Evolutionary conservation across 495 filamentous ascomycete genomes (phyloP).

Genomic region (Podospora didyma): DNA sequence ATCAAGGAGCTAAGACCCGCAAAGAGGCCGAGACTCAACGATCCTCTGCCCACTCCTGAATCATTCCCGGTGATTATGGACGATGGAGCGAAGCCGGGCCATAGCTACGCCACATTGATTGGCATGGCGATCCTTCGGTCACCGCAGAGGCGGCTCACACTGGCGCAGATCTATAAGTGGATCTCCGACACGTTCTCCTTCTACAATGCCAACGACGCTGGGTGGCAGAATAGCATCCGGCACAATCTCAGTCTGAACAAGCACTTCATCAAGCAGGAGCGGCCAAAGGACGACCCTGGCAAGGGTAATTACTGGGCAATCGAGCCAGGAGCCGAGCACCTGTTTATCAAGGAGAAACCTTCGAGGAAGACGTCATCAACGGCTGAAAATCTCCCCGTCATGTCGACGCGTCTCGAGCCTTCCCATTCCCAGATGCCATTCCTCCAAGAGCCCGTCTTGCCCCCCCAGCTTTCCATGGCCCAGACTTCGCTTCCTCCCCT

Average conservation of each 20-base stretch:
- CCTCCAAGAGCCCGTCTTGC: slow-evolving; percentile 25
- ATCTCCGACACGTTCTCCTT: slow-evolving; percentile 90
- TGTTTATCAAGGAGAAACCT: slow-evolving; percentile 83
- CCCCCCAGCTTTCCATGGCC: slow-evolving; percentile 21
- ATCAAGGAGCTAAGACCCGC: slow-evolving; percentile 61
- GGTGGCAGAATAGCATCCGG: slow-evolving; percentile 98
- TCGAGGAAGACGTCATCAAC: slow-evolving; percentile 43
- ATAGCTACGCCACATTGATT: slow-evolving; percentile 93
- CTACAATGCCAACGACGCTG: slow-evolving; percentile 76
- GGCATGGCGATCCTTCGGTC: slow-evolving; percentile 95
- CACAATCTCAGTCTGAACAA: slow-evolving; percentile 98
- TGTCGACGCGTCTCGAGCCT: slow-evolving; percentile 43
- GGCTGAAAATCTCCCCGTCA: slow-evolving; percentile 45
- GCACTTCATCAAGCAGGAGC: slow-evolving; percentile 91
- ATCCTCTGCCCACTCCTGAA: slow-evolving; percentile 62
- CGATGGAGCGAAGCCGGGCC: slow-evolving; percentile 81
- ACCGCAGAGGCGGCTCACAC: slow-evolving; percentile 74
- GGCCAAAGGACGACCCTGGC: slow-evolving; percentile 94
- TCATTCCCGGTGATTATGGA: slow-evolving; percentile 79
- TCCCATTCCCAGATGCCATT: slow-evolving; percentile 23
- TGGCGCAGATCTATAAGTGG: slow-evolving; percentile 99
- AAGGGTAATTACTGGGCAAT: slow-evolving; percentile 99
- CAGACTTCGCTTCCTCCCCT: slow-evolving; percentile 32
- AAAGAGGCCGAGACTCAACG: slow-evolving; percentile 59
- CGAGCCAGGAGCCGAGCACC: slow-evolving; percentile 76